Base-by-base conservation (phyloP, 345 rosid species). In the Arabis alpina region DNA sequence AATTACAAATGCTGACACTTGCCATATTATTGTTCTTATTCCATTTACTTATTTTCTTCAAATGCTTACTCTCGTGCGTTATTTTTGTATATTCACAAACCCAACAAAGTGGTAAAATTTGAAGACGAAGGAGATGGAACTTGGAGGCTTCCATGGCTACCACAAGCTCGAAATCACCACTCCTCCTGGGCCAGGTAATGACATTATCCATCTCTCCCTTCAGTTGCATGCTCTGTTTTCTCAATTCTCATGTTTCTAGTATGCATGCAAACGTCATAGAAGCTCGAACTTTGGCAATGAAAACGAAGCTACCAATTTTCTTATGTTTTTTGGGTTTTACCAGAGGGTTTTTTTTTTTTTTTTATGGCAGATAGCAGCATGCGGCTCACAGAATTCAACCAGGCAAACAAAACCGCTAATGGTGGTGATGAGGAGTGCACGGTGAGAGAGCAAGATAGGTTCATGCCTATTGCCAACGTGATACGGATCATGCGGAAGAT, bases 391-490 rank as follows among this genome's bases (percentile, higher is more conserved):
- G 82, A 78, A 16, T 64, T 67, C 64, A 77, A 73, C 65, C 68
- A 76, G 63, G 57, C 43, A 15, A 70, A 36, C 71, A 69, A 52
- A 36, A 58, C 58, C 44, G 52, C 52, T 25, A 37, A 76, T 16
- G 71, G 76, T 10, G 39, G 72, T 12, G 85, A 80, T 72, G 84
- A 79, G 59, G 98, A 83, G 60, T 87, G 90, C 76, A 68, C 72
- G 30, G 91, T 90, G 30, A 81, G 97, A 27, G 98, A 93, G 67
- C 98, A 93, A 77, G 98, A 93, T 73, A 85, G 87, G 45, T 93
- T 87, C 87, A 88, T 90, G 98, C 97, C 97, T 14, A 91, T 93
- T 4, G 98, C 98, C 1, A 91, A 93, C 16, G 96, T 93, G 71
- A 93, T 87, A 66, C 68, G 98, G 64, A 93, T 93, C 78, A 90